Evolutionary conservation across 208 protist genomes (phyloP).

Genomic region (Porcisia deanei): DNA sequence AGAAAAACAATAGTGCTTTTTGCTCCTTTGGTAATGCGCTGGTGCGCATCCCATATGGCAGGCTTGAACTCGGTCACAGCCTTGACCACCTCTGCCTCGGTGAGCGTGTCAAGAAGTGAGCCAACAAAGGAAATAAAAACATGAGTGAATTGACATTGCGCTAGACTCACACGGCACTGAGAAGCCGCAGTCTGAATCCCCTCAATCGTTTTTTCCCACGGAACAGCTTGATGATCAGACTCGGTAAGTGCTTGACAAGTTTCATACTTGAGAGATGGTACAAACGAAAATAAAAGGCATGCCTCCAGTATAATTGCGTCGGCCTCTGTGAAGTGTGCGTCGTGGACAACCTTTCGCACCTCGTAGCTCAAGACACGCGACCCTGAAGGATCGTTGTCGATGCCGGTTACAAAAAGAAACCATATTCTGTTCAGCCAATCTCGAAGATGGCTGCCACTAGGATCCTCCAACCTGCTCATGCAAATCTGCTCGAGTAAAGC

Average conservation of each 20-base stretch:
- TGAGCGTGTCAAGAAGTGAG: constrained; percentile 69
- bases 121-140: constrained; percentile 57
- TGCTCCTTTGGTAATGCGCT: constrained; percentile 49
- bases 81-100: constrained; percentile 54
- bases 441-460: constrained; percentile 38
- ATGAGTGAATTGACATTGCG: constrained; percentile 49
- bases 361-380: constrained; percentile 64
- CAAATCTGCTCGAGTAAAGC: constrained; percentile 50
- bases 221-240: constrained; percentile 34
- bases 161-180: constrained; percentile 20
- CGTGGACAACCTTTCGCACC: constrained; percentile 48
- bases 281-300: constrained; percentile 47
- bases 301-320: constrained; percentile 59
- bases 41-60: constrained; percentile 55
- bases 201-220: constrained; percentile 4
- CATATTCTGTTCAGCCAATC: constrained; percentile 68
- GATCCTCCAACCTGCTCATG: constrained; percentile 25
- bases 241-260: constrained; percentile 44
- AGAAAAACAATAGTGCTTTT: constrained; percentile 27
- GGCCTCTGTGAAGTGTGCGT: constrained; percentile 49
- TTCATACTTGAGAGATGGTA: constrained; percentile 64
- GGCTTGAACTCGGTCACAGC: constrained; percentile 55
- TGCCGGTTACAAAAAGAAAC: constrained; percentile 61
- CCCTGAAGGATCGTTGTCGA: constrained; percentile 58
- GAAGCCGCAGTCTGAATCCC: constrained; percentile 13